These are phyloP conservation scores for Microascus cirrosus DNA, from an alignment of 2,329 filamentous ascomycete genomes.

Conservation along the genomic window DNA sequence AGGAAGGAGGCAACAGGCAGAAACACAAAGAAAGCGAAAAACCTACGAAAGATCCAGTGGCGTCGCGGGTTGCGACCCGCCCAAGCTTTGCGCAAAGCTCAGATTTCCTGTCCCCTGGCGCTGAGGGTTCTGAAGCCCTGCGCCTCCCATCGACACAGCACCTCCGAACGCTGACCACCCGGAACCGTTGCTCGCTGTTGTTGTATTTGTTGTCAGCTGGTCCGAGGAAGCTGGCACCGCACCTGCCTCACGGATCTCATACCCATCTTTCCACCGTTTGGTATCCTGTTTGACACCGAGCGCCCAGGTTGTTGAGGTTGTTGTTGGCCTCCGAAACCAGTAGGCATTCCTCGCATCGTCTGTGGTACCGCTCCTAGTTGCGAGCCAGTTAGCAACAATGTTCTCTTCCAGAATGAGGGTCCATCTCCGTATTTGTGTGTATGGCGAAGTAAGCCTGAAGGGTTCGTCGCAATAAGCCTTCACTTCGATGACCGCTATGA, in stretches of 20 bases:
- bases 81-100: constrained; percentile 57
- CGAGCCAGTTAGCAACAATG: constrained; percentile 9
- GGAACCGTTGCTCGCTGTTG: constrained; percentile 13
- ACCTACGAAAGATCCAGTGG: constrained; percentile 57
- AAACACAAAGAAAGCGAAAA: constrained; percentile 5
- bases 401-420: constrained; percentile 4
- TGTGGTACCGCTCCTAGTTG: constrained; percentile 32
- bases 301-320: constrained; percentile 42
- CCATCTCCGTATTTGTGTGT: constrained; percentile 7
- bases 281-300: constrained; percentile 46
- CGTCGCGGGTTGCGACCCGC: constrained; percentile 50
- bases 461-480: not conserved
- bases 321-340: constrained; percentile 47
- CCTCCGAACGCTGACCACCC: constrained; percentile 51
- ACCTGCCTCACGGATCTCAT: constrained; percentile 12
- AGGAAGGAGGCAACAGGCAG: not conserved
- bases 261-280: constrained; percentile 53
- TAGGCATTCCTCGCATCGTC: constrained; percentile 49
- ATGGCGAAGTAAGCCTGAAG: not conserved
- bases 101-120: constrained; percentile 43
- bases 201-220: not conserved
- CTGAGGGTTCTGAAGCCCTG: constrained; percentile 38
- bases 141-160: constrained; percentile 48
- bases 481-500: not conserved
- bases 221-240: not conserved